Percentiles rank a stretch among this genome's conserved stretches.
Evolutionary conservation across 2,329 filamentous ascomycete species (phyloP).

Genomic region (Elsinoe arachidis): DNA sequence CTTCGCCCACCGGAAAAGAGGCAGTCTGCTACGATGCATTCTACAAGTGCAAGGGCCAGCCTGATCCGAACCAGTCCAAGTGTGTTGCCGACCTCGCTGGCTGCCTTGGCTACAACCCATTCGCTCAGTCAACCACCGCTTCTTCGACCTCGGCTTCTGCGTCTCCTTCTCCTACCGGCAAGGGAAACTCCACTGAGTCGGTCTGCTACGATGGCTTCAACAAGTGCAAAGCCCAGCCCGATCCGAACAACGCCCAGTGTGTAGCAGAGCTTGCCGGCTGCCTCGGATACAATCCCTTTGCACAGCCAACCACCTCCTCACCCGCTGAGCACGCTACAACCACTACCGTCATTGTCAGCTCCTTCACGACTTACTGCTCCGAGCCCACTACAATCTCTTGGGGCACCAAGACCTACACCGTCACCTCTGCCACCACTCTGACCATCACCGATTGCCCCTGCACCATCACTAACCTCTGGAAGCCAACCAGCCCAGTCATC

Average conservation of each 20-base stretch:
- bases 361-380: slow-evolving; percentile 64
- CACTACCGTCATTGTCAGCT: slow-evolving; percentile 55
- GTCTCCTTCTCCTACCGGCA: not conserved
- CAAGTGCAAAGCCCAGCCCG: slow-evolving; percentile 7
- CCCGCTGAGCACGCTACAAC: slow-evolving; percentile 7
- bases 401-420: slow-evolving; percentile 58
- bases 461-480: slow-evolving; percentile 14
- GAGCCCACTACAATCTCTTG: slow-evolving; percentile 55
- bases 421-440: slow-evolving; percentile 40
- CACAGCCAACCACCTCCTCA: not conserved
- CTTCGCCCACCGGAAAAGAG: not conserved
- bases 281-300: slow-evolving; percentile 14
- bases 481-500: not conserved
- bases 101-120: slow-evolving; percentile 14
- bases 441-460: slow-evolving; percentile 20
- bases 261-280: slow-evolving; percentile 10
- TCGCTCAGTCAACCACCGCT: not conserved
- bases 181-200: slow-evolving; percentile 1
- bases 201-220: slow-evolving; percentile 12
- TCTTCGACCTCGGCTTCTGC: not conserved
- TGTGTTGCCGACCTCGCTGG: slow-evolving; percentile 11
- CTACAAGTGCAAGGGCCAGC: slow-evolving; percentile 8
- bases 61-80: slow-evolving; percentile 10
- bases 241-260: slow-evolving; percentile 13
- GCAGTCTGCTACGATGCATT: slow-evolving; percentile 10